Evolutionary conservation across 2,329 filamentous ascomycete species (phyloP).

Genomic region (Sclerotinia nivalis): DNA sequence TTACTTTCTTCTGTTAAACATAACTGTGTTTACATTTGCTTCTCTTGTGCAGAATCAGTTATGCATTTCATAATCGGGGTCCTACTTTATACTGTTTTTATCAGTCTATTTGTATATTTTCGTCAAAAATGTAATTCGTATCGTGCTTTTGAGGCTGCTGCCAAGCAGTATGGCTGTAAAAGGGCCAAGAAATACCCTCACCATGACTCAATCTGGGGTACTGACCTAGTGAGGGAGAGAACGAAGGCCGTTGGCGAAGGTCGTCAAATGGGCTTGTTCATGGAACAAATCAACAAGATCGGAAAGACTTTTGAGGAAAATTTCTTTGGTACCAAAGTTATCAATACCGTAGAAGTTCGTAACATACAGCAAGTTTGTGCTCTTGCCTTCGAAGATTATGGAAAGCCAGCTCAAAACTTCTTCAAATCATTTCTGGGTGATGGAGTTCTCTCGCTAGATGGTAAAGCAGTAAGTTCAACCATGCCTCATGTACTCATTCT

Average conservation of each 20-base stretch:
- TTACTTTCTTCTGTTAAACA: not conserved
- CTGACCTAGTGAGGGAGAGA: not conserved
- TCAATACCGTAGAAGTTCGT: not conserved
- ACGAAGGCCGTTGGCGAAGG: constrained; percentile 5
- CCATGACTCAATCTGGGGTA: not conserved
- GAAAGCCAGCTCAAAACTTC: constrained; percentile 11
- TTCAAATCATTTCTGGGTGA: constrained; percentile 13
- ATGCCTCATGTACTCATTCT: not conserved
- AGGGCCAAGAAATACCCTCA: not conserved
- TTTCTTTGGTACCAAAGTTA: constrained; percentile 7
- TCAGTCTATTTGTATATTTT: not conserved
- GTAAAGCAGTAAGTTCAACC: not conserved
- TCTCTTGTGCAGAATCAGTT: too few species aligned
- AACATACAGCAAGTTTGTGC: constrained; percentile 4
- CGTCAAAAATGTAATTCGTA: not conserved
- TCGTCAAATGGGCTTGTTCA: not conserved
- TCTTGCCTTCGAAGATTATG: constrained; percentile 8
- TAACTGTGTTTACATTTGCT: not conserved
- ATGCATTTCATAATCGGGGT: not conserved
- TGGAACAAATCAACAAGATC: constrained; percentile 3
- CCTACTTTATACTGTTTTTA: not conserved
- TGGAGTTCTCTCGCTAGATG: not conserved
- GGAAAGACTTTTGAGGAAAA: constrained; percentile 4
- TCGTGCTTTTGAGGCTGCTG: not conserved
- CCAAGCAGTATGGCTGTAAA: constrained; percentile 2